Percentiles rank a stretch among this genome's conserved stretches.
Evolutionary conservation across 306 rosid genomes (phyloP).

Genomic region (Begonia peltatifolia): DNA sequence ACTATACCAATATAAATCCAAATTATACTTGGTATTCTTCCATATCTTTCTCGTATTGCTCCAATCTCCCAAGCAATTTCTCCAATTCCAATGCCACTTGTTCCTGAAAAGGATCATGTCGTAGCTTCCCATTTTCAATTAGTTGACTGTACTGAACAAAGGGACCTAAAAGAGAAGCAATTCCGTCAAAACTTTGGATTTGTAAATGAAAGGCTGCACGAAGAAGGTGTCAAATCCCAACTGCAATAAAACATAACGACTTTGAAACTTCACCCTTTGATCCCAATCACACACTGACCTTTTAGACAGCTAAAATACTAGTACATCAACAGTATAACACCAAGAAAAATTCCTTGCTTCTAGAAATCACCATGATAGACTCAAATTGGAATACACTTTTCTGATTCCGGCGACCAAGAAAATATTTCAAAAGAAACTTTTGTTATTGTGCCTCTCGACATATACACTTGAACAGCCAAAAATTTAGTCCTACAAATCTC

Average conservation of each 20-base stretch:
- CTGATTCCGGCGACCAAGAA: neutral
- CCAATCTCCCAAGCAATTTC: slow-evolving; percentile 69
- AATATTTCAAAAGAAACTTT: neutral
- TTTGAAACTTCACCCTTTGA: neutral
- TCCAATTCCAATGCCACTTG: slow-evolving; percentile 58
- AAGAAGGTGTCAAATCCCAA: neutral
- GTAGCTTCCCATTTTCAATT: slow-evolving; percentile 71
- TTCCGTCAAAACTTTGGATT: neutral
- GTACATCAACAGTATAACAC: neutral
- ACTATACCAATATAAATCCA: slow-evolving; percentile 2
- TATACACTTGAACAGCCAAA: neutral
- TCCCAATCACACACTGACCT: neutral
- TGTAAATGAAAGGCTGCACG: neutral
- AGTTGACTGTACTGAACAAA: slow-evolving; percentile 43
- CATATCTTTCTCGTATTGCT: slow-evolving; percentile 78
- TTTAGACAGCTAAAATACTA: neutral
- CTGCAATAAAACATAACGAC: neutral
- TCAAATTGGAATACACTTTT: neutral
- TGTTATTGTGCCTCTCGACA: neutral
- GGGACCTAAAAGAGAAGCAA: slow-evolving; percentile 36
- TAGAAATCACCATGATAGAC: neutral
- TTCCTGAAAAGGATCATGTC: slow-evolving; percentile 72
- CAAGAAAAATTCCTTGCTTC: neutral
- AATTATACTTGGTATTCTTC: slow-evolving; percentile 60
- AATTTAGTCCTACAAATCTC: no score